Base-by-base conservation (phyloP, 2,329 filamentous ascomycete species). In the Rhinocladiella similis region DNA sequence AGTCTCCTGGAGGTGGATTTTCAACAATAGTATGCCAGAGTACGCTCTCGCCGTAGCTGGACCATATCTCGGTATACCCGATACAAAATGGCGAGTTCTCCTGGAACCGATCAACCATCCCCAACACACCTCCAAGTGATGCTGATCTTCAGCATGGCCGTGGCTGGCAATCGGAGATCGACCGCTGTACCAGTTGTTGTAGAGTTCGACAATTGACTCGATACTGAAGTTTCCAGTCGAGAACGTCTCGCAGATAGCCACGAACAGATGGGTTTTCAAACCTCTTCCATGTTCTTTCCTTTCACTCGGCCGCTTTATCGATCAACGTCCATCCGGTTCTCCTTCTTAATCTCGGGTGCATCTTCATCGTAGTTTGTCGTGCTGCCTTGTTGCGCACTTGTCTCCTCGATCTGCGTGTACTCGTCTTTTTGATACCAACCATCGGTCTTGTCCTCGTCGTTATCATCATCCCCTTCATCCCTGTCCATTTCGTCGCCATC, bases 391-490 rank as follows among this genome's bases (percentile, higher is more conserved):
- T 38, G 25, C 25, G 25, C 4, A 4, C 7, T 27, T 27, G 25
- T 27, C 25, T 27, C 25, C 25, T 3, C 25, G 4, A 3, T 27
- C 25, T 27, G 3, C 29, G 7, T 33, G 29, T n/a, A n/a, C n/a
- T 12, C 47, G n/a, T 19, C 19, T 16, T 3, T 10, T 42, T 13
- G 12, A 41, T 33, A 10, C 14, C 50, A 38, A 20, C 22, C 51
- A 16, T 19, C 35, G 43, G 29, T 42, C 10, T 19, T 39, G 27
- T 54, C 18, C 18, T 46, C 45, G n/a, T 58, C 52, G 29, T 42
- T 20, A 22, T 54, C 56, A 3, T 46, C 54, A 2, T 55, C 54
- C 12, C 38, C 42, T 39, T 51, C 60, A 6, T 47, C 57, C 22
- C 50, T 57, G 5, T 53, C 53, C 5, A 19, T 38, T 25, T 50